phyloP scores from a whole-genome alignment of 768 basidiomycete genomes.

The Tubosaeta sp. region DNA sequence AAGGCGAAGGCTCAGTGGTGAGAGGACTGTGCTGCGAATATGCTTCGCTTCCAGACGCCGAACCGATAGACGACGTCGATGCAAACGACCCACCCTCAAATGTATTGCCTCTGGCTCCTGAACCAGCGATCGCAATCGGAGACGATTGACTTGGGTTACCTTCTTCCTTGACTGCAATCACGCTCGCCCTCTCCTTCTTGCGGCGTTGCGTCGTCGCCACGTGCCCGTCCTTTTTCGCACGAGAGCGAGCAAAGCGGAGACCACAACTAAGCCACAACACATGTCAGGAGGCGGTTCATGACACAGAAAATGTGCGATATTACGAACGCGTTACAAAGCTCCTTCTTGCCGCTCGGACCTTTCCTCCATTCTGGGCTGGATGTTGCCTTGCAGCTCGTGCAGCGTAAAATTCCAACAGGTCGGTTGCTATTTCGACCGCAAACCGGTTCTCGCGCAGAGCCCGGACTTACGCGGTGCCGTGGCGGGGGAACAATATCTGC shows the following conservation, averaged over 20 bases:
- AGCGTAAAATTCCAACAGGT: constrained; percentile 67
- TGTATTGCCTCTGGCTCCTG: constrained; percentile 41
- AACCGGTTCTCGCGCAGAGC: constrained; percentile 44
- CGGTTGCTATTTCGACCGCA: constrained; percentile 49
- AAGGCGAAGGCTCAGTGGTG: constrained; percentile 51
- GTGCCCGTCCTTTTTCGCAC: constrained; percentile 83
- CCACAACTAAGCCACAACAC: constrained; percentile 56
- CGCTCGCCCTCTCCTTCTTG: constrained; percentile 52
- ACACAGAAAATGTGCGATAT: constrained; percentile 16
- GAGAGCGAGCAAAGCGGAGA: constrained; percentile 78
- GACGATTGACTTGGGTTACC: constrained; percentile 20
- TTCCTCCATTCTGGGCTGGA: constrained; percentile 90
- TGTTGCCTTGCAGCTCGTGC: constrained; percentile 77
- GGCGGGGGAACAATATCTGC: constrained; percentile 56
- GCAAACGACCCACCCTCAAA: constrained; percentile 48
- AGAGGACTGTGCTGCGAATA: constrained; percentile 47
- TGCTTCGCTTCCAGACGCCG: constrained; percentile 54
- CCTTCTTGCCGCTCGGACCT: constrained; percentile 86
- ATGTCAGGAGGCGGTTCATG: constrained; percentile 18
- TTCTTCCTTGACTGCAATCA: constrained; percentile 27
- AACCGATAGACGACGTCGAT: constrained; percentile 47
- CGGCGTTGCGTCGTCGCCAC: constrained; percentile 47
- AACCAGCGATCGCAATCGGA: constrained; percentile 42
- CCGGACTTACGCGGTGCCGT: constrained; percentile 52
- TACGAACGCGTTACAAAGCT: constrained; percentile 87